A percentile compares a stretch with the other conserved stretches of the same genome.
Conservation (phyloP, 2,329 filamentous ascomycete genomes). For the Thelonectria discophora region DNA sequence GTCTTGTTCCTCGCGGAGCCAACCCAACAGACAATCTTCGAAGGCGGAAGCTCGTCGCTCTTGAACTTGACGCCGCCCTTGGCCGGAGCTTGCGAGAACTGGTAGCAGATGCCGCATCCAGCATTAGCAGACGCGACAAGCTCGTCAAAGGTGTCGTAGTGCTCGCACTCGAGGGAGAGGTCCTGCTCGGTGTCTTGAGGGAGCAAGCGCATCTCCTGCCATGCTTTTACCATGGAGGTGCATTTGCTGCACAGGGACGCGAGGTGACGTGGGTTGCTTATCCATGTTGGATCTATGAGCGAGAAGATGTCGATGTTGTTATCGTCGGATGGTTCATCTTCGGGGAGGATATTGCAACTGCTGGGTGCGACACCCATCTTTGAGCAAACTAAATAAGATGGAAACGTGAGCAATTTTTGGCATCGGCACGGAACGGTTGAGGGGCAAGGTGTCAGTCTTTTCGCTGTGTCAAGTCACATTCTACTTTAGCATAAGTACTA, state of each 20-base stretch:
- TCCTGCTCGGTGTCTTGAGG: background rate
- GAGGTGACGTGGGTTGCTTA: background rate
- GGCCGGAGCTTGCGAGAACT: background rate
- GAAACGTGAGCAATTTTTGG: background rate
- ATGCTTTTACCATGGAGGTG: background rate
- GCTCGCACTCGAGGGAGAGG: background rate
- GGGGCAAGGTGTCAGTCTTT: background rate
- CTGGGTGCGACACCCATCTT: background rate
- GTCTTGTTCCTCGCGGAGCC: background rate
- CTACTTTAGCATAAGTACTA: no score
- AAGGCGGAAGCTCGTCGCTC: background rate
- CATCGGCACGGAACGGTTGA: no score
- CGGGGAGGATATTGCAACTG: background rate
- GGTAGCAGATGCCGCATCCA: background rate
- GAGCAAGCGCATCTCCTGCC: background rate
- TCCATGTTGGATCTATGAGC: background rate
- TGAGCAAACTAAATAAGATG: background rate
- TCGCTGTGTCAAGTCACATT: no score
- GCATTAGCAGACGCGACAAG: background rate
- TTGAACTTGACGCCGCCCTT: background rate
- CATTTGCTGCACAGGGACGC: background rate
- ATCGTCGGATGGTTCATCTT: background rate
- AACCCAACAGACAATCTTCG: background rate
- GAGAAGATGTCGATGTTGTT: background rate
- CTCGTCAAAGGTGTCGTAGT: background rate